Evolutionary conservation across 2,329 filamentous ascomycete species (phyloP), one percentile per base, ranked within the genome.

Genomic region (Massarina eburnea): DNA sequence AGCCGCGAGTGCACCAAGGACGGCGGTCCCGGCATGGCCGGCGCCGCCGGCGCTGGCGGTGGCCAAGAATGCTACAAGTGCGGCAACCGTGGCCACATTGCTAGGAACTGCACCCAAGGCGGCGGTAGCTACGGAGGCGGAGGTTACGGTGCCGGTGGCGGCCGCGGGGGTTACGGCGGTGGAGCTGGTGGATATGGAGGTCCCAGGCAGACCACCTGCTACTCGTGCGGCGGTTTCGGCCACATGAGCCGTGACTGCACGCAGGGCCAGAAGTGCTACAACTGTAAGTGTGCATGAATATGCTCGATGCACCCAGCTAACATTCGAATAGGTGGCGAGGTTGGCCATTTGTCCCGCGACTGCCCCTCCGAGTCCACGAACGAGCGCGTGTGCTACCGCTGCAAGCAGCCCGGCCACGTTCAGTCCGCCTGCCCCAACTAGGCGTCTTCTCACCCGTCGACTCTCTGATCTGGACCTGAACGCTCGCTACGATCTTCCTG

Each of bases 251-350:
- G 91, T 80, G 94, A 97, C 77, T 99, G 94, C 77, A 95, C 92
- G 64, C 95, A 97, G 74, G 94, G 94, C 67, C 92, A 95, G 81
- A 97, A 97, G 82, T 99, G 94, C 86, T 99, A 97, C 85, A 96
- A 96, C 84, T 97, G 94, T 84, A 70, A 69, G 80, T 69, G 15
- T 29, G 30, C 5, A 4, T 29, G 21, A 12, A 33, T 5, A 27
- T 32, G 29, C 21, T 37, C 9, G 5, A 10, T 12, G n/a, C 43
- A 40, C 39, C 52, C 38, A 40, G 36, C 65, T 71, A 55, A 70
- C 48, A 9, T 40, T 40, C 12, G 43, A 27, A 33, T 54, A 84
- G 81, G 82, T 64, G 84, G 84, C 62, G 91, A 96, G 79, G 88
- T 92, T 62, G 92, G 94, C 53, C 92, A 97, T 76, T 84, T 96